These are phyloP conservation scores for Coemansia sp. DNA, from an alignment of 192 early-diverging fungal species.

Conservation along the genomic window DNA sequence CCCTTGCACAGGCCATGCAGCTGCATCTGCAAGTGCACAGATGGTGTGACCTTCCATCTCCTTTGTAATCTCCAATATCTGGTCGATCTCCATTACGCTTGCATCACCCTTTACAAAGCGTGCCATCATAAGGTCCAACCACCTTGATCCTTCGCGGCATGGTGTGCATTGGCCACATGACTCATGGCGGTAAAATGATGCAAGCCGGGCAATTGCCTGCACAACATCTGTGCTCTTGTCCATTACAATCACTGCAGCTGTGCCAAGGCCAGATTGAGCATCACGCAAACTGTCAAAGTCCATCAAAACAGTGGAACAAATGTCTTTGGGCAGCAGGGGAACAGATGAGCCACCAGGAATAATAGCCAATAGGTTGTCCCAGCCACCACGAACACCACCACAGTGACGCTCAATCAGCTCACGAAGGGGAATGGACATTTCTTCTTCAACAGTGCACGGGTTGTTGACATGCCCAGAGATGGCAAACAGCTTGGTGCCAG, in stretches of 20 bases:
- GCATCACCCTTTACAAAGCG: conserved; percentile 89
- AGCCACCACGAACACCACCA: conserved; percentile 95
- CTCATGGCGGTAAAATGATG: conserved; percentile 97
- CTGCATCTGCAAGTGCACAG: conserved; percentile 97
- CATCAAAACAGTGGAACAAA: conserved; percentile 94
- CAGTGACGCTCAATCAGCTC: conserved; percentile 93
- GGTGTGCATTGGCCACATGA: conserved; percentile 99
- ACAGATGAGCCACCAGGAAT: conserved; percentile 97
- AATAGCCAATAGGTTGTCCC: conserved; percentile 97
- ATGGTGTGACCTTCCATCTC: conserved; percentile 99
- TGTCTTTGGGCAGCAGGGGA: conserved; percentile 76
- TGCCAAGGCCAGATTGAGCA: conserved; percentile 89
- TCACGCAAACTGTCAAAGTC: conserved; percentile 98
- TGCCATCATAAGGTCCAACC: conserved; percentile 95
- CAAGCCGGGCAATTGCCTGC: conserved; percentile 83
- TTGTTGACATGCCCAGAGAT: conserved; percentile 98
- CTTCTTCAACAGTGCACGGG: conserved; percentile 97
- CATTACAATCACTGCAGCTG: conserved; percentile 97
- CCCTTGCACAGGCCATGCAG: conserved; percentile 97
- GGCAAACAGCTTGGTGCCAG: conserved; percentile 96
- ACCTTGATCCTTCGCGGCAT: conserved; percentile 93
- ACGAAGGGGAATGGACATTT: conserved; percentile 93
- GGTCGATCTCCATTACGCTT: conserved; percentile 84
- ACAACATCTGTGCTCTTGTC: conserved; percentile 97
- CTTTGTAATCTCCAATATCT: conserved; percentile 90